Evolutionary conservation across 1,139 yeast species (phyloP).

Genomic region (Yamadazyma diospyri): DNA sequence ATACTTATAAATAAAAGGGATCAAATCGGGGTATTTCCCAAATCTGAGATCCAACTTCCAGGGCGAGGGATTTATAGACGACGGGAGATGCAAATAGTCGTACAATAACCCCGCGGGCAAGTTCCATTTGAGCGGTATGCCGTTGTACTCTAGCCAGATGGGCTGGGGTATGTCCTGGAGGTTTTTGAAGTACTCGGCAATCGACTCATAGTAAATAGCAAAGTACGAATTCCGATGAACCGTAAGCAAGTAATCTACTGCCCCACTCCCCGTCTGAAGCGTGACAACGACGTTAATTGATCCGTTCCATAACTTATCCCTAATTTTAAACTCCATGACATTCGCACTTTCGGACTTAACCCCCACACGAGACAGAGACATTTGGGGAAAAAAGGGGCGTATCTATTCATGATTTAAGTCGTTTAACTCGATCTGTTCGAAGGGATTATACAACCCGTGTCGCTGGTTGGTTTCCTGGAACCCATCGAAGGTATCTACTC

Average conservation of each 20-base stretch:
- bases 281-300: slow-evolving; percentile 41
- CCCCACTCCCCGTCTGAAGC: slow-evolving; percentile 1
- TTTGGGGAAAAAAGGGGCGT: neutral
- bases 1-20: slow-evolving; percentile 38
- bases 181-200: slow-evolving; percentile 42
- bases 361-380: too few relatives aligned
- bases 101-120: slow-evolving; percentile 71
- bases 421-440: slow-evolving; percentile 5
- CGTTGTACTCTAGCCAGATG: slow-evolving; percentile 67
- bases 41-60: slow-evolving; percentile 52
- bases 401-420: slow-evolving; percentile 3
- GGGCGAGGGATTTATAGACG: slow-evolving; percentile 4
- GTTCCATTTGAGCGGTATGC: slow-evolving; percentile 71
- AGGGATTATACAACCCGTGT: slow-evolving; percentile 2
- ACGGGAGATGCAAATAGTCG: slow-evolving; percentile 43
- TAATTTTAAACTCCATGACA: slow-evolving; percentile 17
- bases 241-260: slow-evolving; percentile 21
- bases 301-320: slow-evolving; percentile 54
- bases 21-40: slow-evolving; percentile 49
- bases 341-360: too few relatives aligned
- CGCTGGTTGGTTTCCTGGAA: slow-evolving; percentile 4
- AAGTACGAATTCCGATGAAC: slow-evolving; percentile 54
- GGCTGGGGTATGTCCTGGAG: slow-evolving; percentile 25
- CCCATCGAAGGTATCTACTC: slow-evolving; percentile 16
- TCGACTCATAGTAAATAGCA: slow-evolving; percentile 41